These are phyloP conservation scores for Cocos nucifera DNA, from an alignment of 176 grass and related monocot species.

Conservation along the genomic window DNA sequence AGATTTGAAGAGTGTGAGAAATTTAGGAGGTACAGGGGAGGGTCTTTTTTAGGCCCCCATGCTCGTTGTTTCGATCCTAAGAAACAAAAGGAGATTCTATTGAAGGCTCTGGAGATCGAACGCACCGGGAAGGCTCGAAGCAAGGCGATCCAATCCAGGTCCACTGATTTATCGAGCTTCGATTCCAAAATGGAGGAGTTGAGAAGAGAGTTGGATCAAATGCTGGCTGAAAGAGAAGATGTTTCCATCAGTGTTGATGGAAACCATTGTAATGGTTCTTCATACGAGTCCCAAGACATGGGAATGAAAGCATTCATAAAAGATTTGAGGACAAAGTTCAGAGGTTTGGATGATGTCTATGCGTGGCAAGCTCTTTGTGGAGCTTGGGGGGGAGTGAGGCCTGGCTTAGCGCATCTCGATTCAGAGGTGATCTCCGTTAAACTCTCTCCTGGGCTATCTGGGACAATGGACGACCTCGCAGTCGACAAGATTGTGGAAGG, in stretches of 20 bases:
- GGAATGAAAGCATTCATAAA: constrained; percentile 13
- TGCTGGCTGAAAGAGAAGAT: neutral
- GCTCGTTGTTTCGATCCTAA: neutral
- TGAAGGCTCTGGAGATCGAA: constrained; percentile 11
- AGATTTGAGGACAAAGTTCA: constrained; percentile 15
- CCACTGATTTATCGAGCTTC: neutral
- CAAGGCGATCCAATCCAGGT: neutral
- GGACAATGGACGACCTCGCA: constrained; percentile 22
- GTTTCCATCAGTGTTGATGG: no score
- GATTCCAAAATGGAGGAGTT: neutral
- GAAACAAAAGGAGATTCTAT: neutral
- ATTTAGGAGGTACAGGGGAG: constrained; percentile 9
- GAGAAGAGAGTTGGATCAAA: constrained; percentile 4
- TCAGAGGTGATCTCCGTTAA: neutral
- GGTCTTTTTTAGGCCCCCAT: neutral
- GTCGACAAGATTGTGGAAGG: constrained; percentile 19
- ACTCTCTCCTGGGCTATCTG: constrained; percentile 4
- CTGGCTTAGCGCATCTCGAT: constrained; percentile 7
- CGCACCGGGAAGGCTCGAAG: neutral
- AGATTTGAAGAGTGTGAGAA: constrained; percentile 13
- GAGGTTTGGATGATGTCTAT: constrained; percentile 19
- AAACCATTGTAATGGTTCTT: no score
- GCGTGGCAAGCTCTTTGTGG: constrained; percentile 25
- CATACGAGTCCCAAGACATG: neutral
- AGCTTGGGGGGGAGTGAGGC: constrained; percentile 23